Evolutionary conservation across 352 stramenopile genomes (phyloP).

Genomic region (Phytophthora sp.): DNA sequence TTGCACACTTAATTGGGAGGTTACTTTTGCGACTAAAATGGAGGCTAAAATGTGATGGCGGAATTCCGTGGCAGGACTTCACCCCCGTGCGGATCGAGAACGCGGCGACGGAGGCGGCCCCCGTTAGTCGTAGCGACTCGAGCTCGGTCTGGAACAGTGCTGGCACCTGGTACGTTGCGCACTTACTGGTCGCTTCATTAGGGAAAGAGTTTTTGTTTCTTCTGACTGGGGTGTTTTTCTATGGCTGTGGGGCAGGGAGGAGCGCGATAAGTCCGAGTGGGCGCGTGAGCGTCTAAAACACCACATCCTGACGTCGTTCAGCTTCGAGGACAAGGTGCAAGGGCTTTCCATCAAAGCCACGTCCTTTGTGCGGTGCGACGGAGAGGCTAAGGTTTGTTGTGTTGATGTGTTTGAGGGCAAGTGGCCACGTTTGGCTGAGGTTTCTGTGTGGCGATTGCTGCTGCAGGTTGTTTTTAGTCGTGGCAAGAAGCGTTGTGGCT

Average conservation of each 20-base stretch:
- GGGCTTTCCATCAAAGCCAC: constrained; percentile 63
- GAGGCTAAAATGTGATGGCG: background rate
- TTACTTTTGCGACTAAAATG: background rate
- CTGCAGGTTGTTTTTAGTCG: constrained; percentile 76
- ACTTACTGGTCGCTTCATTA: constrained; percentile 7
- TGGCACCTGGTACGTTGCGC: constrained; percentile 72
- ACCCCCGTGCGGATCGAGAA: constrained; percentile 76
- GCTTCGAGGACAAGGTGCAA: constrained; percentile 54
- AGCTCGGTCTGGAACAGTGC: constrained; percentile 85
- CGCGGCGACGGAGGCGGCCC: constrained; percentile 14
- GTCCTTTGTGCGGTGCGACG: constrained; percentile 72
- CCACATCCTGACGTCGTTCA: constrained; percentile 67
- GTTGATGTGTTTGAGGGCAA: background rate
- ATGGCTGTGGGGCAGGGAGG: constrained; percentile 55
- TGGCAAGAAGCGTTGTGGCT: constrained; percentile 86
- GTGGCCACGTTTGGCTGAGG: background rate
- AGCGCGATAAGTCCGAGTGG: constrained; percentile 85
- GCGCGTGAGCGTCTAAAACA: constrained; percentile 74
- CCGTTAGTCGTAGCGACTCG: constrained; percentile 33
- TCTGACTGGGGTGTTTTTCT: constrained; percentile 12
- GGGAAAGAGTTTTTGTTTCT: too few relatives aligned
- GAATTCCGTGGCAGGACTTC: constrained; percentile 61
- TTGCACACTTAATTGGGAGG: constrained; percentile 3
- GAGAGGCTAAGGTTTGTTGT: constrained; percentile 76
- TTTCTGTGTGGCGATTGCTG: constrained; percentile 1